Evolutionary conservation across 768 basidiomycete genomes (phyloP), one percentile per base, ranked within the genome.

Genomic region (Pilatotrama ljubarskyi): DNA sequence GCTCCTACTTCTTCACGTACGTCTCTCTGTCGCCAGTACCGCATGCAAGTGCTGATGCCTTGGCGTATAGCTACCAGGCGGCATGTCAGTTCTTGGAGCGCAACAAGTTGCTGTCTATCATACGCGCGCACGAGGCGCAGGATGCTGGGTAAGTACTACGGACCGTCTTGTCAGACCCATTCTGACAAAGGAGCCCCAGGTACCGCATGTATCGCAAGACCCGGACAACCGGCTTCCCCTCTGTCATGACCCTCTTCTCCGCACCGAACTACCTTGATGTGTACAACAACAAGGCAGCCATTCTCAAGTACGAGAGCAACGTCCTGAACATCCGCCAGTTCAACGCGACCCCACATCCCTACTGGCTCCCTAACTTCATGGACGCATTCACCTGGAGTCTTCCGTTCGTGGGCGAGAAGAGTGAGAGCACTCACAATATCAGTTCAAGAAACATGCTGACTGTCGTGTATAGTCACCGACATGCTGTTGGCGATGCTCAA

Each of bases 191-290:
- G 7, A 3, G 29, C 14, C 32, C 1, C 64, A 94, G 93, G 13
- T 97, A 96, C 72, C 92, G 95, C 55, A 98, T 98, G 97, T 98
- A 98, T 71, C 91, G 95, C 66, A 99, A 99, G 77, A 98, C 96
- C 5, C 93, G 94, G 75, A 91, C 93, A 18, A 98, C 95, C 0
- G 95, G 96, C 6, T 98, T 99, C 80, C 96, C 97, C 17, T 96
- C 95, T 15, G 95, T 99, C 59, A 98, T 99, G 95, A 98, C 96
- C n/a, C 95, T 99, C 69, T 99, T 99, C 77, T 95, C 93, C 15
- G 95, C 95, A 8, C 97, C 97, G 41, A 95, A 98, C 72, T 98
- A 98, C 71, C 88, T 98, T 58, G 97, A 98, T 69, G 93, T 98
- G 18, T 98, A 98, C 76, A 94, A 96, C 76, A 99, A 99, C 78